Base-by-base conservation (phyloP, 1,139 yeast species). In the Candida sp. region DNA sequence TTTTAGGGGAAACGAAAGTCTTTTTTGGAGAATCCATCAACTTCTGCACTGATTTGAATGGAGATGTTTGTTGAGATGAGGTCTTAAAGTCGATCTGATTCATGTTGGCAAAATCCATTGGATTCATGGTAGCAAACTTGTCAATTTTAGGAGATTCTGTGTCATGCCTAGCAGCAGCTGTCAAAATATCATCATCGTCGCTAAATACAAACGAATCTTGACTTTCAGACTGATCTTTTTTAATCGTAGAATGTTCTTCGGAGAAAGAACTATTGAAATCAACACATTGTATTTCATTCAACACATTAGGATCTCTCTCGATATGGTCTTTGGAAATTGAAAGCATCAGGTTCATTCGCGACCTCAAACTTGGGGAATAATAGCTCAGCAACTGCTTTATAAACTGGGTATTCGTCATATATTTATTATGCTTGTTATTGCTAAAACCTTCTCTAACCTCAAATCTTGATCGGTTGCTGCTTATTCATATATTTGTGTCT, bases 261-360 rank as follows among this genome's bases (percentile, higher is more conserved):
- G 39, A 37, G 30, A 37, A 37, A 6, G 39, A 37, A 15, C 39
- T 37, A 22, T 33, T 37, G 12, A 37, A 37, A 21, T 37, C 39
- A 27, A 37, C 39, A 29, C 30, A 37, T 21, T 37, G 39, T 19
- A 37, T 25, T 4, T 37, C 39, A 33, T 19, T 25, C 39, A 37
- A 37, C 5, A 37, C 34, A 4, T 22, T 8, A 5, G 39, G 39
- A 37, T 37, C 39, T 19, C 34, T 15, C 34, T 37, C 39, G 19
- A 37, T 37, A 21, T 27, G 39, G 15, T 37, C 39, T n/a, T 21
- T 22, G 5, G 33, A 5, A 5, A 5, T 30, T 30, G 33, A 30
- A 30, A 30, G 5, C 33, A 30, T 30, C n/a, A 9, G 33, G 19
- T 30, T 5, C 19, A 9, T 30, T 30, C 27, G 39, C 33, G 33